phyloP scores from a whole-genome alignment of 2,329 filamentous ascomycete species.

The Didymella keratinophila region DNA sequence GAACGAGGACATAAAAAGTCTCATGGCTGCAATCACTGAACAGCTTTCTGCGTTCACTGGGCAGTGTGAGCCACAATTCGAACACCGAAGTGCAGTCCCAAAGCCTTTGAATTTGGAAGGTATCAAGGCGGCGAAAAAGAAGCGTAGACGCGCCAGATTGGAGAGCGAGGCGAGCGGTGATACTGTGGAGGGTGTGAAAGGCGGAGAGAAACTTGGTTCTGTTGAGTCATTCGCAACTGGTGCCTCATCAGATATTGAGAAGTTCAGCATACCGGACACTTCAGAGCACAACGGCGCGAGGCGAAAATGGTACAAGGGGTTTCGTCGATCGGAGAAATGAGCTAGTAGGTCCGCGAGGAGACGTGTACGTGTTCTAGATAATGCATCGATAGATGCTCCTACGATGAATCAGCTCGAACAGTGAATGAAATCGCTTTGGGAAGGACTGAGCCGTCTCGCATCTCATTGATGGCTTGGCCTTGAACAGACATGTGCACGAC shows the following conservation, averaged over 20 bases:
- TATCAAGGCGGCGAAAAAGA: conserved; percentile 1
- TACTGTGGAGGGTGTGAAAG: neutral
- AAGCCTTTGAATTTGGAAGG: conserved; percentile 5
- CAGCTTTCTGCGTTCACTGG: neutral
- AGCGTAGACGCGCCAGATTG: neutral
- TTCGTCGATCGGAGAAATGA: conserved; percentile 9
- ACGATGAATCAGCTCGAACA: neutral
- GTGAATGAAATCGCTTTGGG: neutral
- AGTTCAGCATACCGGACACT: neutral
- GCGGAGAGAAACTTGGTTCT: neutral
- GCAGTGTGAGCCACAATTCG: neutral
- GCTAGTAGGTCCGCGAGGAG: neutral
- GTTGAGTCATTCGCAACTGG: conserved; percentile 9
- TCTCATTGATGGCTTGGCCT: neutral
- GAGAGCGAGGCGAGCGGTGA: neutral
- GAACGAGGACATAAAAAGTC: neutral
- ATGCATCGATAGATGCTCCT: neutral
- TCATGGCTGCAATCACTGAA: conserved; percentile 1
- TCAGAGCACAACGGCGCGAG: conserved; percentile 18
- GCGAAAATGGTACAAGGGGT: conserved; percentile 26
- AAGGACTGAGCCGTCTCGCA: neutral
- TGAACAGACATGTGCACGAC: neutral
- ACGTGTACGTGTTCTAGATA: neutral
- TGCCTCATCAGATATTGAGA: conserved; percentile 13
- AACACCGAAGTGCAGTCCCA: conserved; percentile 13